These are phyloP conservation scores for Puccinia brachypodii DNA, from an alignment of 1,284 basidiomycete species.

Conservation along the genomic window DNA sequence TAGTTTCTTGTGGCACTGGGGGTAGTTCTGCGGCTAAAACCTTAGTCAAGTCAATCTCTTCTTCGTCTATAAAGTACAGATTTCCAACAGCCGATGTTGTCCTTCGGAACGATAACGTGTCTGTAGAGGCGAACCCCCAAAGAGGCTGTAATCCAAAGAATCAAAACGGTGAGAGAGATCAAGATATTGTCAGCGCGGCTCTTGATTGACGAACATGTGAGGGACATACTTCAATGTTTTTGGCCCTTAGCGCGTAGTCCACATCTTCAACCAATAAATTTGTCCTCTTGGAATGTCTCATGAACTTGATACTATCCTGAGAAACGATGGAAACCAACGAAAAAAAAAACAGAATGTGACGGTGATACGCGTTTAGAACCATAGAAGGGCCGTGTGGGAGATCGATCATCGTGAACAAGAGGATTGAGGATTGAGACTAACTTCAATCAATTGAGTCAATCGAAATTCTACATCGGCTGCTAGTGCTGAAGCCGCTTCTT, in stretches of 20 bases:
- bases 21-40: conserved; percentile 80
- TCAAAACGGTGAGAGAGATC: conserved; percentile 65
- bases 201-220: conserved; percentile 63
- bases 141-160: conserved; percentile 50
- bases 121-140: conserved; percentile 54
- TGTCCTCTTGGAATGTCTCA: conserved; percentile 86
- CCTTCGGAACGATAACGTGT: conserved; percentile 55
- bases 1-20: conserved; percentile 70
- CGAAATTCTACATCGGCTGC: conserved; percentile 97
- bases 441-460: conserved; percentile 88
- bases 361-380: background rate
- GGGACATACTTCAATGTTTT: conserved; percentile 77
- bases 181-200: conserved; percentile 69
- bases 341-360: background rate
- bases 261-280: conserved; percentile 85
- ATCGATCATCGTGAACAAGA: background rate
- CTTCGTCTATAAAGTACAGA: conserved; percentile 91
- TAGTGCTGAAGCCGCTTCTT: conserved; percentile 76
- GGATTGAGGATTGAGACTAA: conserved; percentile 55
- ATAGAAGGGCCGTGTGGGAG: background rate
- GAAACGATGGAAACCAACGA: background rate
- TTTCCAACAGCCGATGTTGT: conserved; percentile 57
- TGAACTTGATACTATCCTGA: conserved; percentile 92
- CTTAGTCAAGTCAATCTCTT: conserved; percentile 94
- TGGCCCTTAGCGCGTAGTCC: conserved; percentile 84